These are phyloP conservation scores for Sanguinoderma infundibulare DNA, from an alignment of 1,284 basidiomycete species.

Conservation along the genomic window DNA sequence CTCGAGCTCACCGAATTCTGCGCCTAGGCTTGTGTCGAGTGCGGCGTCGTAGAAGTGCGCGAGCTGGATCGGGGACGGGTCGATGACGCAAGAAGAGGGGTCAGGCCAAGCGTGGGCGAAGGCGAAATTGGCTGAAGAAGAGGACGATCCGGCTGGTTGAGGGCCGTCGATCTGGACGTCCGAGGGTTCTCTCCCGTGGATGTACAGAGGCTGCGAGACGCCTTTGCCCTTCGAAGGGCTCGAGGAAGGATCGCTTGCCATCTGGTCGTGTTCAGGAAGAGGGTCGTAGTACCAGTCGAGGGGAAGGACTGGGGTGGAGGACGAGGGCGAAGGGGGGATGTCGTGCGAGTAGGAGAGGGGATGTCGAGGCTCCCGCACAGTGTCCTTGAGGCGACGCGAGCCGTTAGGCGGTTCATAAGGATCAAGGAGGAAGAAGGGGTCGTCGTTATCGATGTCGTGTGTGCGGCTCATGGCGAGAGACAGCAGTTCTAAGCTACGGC, in stretches of 20 bases:
- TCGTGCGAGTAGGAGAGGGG: slow-evolving; percentile 18
- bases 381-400: slow-evolving; percentile 32
- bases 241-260: slow-evolving; percentile 15
- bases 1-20: slow-evolving; percentile 15
- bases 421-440: slow-evolving; percentile 56
- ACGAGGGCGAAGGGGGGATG: slow-evolving; percentile 6
- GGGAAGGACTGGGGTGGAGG: slow-evolving; percentile 9
- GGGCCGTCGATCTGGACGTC: slow-evolving; percentile 42
- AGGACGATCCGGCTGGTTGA: slow-evolving; percentile 10
- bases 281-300: slow-evolving; percentile 9
- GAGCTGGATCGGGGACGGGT: slow-evolving; percentile 1
- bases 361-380: slow-evolving; percentile 28
- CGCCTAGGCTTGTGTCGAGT: background rate
- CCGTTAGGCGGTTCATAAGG: slow-evolving; percentile 42
- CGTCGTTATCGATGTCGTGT: slow-evolving; percentile 60
- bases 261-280: slow-evolving; percentile 13
- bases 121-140: slow-evolving; percentile 6
- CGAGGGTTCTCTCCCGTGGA: slow-evolving; percentile 37
- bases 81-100: slow-evolving; percentile 10
- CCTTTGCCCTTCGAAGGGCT: slow-evolving; percentile 52
- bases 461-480: slow-evolving; percentile 46
- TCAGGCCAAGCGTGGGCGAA: slow-evolving; percentile 9
- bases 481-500: slow-evolving; percentile 32
- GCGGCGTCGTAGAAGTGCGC: slow-evolving; percentile 8
- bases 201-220: slow-evolving; percentile 50